Percentiles rank a stretch among this genome's conserved stretches.
These are phyloP conservation scores for Malassezia yamatoensis DNA, from an alignment of 1,284 basidiomycete species.

Conservation along the genomic window DNA sequence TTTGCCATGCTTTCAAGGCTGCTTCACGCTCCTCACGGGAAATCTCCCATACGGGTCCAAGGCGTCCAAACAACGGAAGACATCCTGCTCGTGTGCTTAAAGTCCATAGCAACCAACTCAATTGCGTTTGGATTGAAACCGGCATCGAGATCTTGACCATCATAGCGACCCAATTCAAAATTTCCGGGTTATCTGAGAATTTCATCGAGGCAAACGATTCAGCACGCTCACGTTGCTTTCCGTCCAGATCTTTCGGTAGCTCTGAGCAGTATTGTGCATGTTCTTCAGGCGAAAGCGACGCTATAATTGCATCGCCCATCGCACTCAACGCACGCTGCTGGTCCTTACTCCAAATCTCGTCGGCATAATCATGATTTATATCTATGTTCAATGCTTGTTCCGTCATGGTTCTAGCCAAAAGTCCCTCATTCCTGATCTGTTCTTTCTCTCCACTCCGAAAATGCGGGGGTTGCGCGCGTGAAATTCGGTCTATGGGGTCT, in stretches of 20 bases:
- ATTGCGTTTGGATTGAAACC: constrained; percentile 22
- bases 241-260: constrained; percentile 28
- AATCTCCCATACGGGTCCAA: constrained; percentile 37
- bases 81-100: constrained; percentile 36
- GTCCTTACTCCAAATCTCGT: constrained; percentile 15
- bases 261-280: constrained; percentile 27
- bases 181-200: constrained; percentile 27
- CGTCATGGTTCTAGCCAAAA: neutral
- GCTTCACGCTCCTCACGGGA: constrained; percentile 21
- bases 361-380: neutral
- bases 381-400: neutral
- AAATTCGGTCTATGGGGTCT: neutral
- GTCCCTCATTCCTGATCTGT: neutral
- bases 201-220: constrained; percentile 29
- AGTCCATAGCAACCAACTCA: constrained; percentile 31
- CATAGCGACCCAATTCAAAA: constrained; percentile 35
- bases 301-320: constrained; percentile 40
- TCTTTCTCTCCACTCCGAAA: neutral
- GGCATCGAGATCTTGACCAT: constrained; percentile 29
- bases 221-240: constrained; percentile 32
- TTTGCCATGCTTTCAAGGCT: constrained; percentile 29
- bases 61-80: constrained; percentile 31
- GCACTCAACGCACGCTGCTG: constrained; percentile 32
- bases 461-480: neutral
- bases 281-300: constrained; percentile 29